Evolutionary conservation across 129 eudicot genomes (phyloP), one percentile per base, ranked within the genome.

Genomic region (Rutidosis leptorrhynchoides): DNA sequence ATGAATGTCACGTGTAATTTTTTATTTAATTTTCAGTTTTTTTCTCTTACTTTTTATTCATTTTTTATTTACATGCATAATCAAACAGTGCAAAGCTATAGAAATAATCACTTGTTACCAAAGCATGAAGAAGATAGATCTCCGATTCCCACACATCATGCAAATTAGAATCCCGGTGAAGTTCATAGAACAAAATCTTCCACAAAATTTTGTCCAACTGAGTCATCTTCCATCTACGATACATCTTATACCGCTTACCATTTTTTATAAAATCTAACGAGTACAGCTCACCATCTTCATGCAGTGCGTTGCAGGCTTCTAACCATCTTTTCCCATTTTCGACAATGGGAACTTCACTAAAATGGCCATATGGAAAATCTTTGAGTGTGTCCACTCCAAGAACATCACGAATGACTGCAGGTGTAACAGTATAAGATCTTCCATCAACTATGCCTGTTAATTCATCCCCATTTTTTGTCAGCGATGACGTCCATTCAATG

Each of bases 61-160:
- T n/a, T n/a, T n/a, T n/a, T n/a, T n/a, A n/a, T n/a, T n/a, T n/a
- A n/a, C n/a, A n/a, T n/a, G n/a, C n/a, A n/a, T n/a, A n/a, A n/a
- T n/a, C n/a, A n/a, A n/a, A n/a, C n/a, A n/a, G 64, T n/a, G 43
- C 64, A 58, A 58, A 58, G 42, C 64, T 58, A 30, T 58, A 58
- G 11, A 58, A 22, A 25, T 52, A 52, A 52, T 52, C 58, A n/a
- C 58, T 25, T 9, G 42, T 58, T 11, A 58, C 26, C 19, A 58
- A 58, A 3, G 40, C 22, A 22, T 58, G 64, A 28, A 58, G 64
- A 9, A 58, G 64, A 58, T 27, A 28, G 35, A 58, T 58, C 42
- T 58, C 64, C 26, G 19, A 23, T 2, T 4, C 21, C 63, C 12
- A n/a, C n/a, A n/a, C n/a, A n/a, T n/a, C n/a, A n/a, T n/a, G n/a